Conservation (phyloP, 2,329 filamentous ascomycete species). For the Ceratocystis smalleyi region DNA sequence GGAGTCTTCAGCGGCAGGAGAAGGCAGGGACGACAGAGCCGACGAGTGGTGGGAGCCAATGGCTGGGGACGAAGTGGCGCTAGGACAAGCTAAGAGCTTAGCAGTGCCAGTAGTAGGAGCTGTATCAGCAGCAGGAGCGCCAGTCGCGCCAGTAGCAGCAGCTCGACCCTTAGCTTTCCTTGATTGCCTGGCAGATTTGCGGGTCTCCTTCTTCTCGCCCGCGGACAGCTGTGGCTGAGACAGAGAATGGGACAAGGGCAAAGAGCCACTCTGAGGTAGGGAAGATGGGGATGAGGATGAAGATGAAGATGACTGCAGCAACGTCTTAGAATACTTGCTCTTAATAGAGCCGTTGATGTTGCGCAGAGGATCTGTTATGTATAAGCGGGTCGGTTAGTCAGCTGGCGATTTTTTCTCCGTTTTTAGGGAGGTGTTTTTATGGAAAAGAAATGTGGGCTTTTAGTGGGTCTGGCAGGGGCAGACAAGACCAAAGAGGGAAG, state of each 20-base stretch:
- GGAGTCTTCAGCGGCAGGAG: not conserved
- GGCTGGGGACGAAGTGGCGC: not conserved
- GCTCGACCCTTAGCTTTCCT: not conserved
- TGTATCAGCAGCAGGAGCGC: not conserved
- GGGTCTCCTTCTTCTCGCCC: not conserved
- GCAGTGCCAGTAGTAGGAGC: not conserved
- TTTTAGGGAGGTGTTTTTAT: slow-evolving; percentile 1
- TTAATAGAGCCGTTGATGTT: slow-evolving; percentile 16
- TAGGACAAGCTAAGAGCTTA: not conserved
- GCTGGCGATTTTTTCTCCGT: slow-evolving; percentile 9
- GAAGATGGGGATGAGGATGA: not conserved
- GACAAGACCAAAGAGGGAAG: not conserved
- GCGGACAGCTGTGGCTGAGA: not conserved
- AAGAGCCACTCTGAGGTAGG: not conserved
- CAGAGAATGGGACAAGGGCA: not conserved
- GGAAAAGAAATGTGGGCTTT: slow-evolving; percentile 5
- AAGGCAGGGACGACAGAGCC: not conserved
- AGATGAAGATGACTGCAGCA: not conserved
- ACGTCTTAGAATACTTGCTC: slow-evolving; percentile 12
- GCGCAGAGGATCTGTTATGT: slow-evolving; percentile 11
- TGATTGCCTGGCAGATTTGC: not conserved
- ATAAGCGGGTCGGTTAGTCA: slow-evolving; percentile 15
- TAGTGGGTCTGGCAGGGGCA: not conserved
- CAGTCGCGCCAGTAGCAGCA: not conserved
- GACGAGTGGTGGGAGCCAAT: not conserved